Evolutionary conservation across 352 stramenopile species (phyloP).

Genomic region (Pythium oligandrum): DNA sequence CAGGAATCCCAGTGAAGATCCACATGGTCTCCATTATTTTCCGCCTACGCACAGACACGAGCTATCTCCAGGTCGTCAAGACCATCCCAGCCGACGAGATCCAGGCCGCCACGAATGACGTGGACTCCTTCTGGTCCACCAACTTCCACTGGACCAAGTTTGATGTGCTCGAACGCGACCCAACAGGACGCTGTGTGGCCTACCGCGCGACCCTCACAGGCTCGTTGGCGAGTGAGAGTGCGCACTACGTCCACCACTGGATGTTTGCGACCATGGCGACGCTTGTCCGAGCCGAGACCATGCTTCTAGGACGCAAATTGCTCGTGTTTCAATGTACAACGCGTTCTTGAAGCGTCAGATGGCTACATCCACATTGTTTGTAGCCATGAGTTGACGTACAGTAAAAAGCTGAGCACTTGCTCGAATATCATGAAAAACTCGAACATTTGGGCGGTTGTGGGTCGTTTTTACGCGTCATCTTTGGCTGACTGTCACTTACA

Average conservation of each 20-base stretch:
- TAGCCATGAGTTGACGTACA: no score
- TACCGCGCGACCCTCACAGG: constrained; percentile 9
- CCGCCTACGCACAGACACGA: constrained; percentile 5
- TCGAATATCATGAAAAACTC: no score
- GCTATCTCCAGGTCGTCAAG: constrained; percentile 1
- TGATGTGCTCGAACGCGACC: constrained; percentile 1
- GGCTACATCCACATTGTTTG: no score
- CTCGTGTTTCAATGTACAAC: background rate
- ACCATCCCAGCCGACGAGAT: background rate
- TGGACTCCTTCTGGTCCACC: background rate
- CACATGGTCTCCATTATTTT: constrained; percentile 11
- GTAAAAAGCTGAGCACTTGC: no score
- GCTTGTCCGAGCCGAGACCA: constrained; percentile 12
- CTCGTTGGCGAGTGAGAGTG: constrained; percentile 2
- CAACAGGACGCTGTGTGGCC: background rate
- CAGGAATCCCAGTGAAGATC: constrained; percentile 1
- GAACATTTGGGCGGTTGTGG: no score
- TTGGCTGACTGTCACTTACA: no score
- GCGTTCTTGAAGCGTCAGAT: no score
- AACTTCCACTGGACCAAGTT: constrained; percentile 14
- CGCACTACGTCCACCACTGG: constrained; percentile 14
- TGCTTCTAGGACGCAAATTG: constrained; percentile 2
- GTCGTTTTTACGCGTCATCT: no score
- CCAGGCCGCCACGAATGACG: background rate
- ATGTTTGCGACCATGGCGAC: constrained; percentile 12